phyloP scores from a whole-genome alignment of 2,329 filamentous ascomycete species.

The Esteya vermicola region DNA sequence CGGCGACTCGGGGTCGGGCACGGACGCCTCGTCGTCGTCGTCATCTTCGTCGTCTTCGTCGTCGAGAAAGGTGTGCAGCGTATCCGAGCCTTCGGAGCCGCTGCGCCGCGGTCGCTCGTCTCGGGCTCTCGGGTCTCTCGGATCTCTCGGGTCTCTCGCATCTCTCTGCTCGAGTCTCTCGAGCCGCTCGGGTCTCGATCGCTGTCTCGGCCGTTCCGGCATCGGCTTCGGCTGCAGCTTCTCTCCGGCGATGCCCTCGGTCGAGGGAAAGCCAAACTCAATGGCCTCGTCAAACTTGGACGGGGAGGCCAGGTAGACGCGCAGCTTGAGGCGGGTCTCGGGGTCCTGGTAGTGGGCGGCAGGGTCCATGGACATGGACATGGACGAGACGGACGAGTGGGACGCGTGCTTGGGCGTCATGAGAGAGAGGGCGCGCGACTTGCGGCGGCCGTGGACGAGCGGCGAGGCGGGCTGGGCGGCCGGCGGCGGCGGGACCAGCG shows the following conservation, averaged over 20 bases:
- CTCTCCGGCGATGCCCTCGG: conserved; percentile 25
- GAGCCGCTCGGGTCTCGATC: too few relatives aligned
- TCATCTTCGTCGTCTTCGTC: conserved; percentile 33
- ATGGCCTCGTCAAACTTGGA: conserved; percentile 94
- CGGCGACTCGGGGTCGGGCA: conserved; percentile 44
- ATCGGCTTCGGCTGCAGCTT: neutral
- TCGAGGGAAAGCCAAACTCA: conserved; percentile 78
- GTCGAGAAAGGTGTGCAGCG: conserved; percentile 39
- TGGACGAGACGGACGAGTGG: conserved; percentile 31
- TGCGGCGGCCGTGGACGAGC: conserved; percentile 23
- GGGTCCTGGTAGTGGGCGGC: conserved; percentile 83
- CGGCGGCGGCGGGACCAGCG: too few relatives aligned
- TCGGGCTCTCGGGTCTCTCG: neutral
- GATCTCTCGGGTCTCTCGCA: conserved; percentile 12
- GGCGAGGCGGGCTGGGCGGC: neutral
- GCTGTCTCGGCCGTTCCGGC: neutral
- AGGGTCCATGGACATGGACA: conserved; percentile 52
- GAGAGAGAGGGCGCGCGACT: conserved; percentile 40
- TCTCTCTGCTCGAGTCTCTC: too few relatives aligned
- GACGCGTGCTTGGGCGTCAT: conserved; percentile 33
- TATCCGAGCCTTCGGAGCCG: conserved; percentile 33
- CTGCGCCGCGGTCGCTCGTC: conserved; percentile 13
- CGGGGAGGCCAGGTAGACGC: conserved; percentile 73
- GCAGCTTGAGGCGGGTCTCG: conserved; percentile 72
- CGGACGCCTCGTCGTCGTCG: conserved; percentile 31